These are phyloP conservation scores for Phytopythium chamaehyphon DNA, from an alignment of 352 stramenopile genomes.

Conservation along the genomic window DNA sequence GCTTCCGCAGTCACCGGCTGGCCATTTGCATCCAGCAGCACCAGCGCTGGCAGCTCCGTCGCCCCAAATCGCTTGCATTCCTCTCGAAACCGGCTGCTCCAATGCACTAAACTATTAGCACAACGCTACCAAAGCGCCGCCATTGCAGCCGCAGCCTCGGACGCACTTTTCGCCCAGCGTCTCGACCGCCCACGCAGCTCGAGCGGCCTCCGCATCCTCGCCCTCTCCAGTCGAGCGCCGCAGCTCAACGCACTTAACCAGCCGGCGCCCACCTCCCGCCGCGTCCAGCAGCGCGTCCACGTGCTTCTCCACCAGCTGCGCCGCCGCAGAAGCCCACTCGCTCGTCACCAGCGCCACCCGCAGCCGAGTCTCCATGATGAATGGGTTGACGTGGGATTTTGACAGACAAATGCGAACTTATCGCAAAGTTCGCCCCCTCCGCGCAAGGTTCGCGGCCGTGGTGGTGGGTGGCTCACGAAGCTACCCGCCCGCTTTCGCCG, in stretches of 20 bases:
- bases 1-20: not conserved
- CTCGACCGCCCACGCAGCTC: not conserved
- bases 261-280: constrained; percentile 6
- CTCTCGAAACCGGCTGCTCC: constrained; percentile 26
- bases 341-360: constrained; percentile 22
- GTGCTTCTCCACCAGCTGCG: constrained; percentile 21
- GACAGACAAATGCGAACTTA: too few relatives aligned
- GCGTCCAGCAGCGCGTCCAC: constrained; percentile 12
- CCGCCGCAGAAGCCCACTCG: constrained; percentile 33
- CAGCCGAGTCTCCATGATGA: too few relatives aligned
- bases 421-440: too few relatives aligned
- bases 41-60: constrained; percentile 28
- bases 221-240: constrained; percentile 3
- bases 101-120: not conserved
- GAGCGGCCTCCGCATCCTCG: not conserved
- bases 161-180: constrained; percentile 8
- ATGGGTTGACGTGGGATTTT: too few relatives aligned
- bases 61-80: constrained; percentile 42
- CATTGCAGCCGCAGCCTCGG: not conserved
- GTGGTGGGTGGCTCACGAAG: too few relatives aligned
- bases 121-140: not conserved
- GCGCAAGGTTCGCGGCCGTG: too few relatives aligned
- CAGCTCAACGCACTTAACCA: constrained; percentile 26
- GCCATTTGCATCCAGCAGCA: constrained; percentile 22
- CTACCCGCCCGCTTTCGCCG: too few relatives aligned